Evolutionary conservation across 139 green algal species (phyloP), one percentile per base, ranked within the genome.

Genomic region (Chlamydomonas sp.): DNA sequence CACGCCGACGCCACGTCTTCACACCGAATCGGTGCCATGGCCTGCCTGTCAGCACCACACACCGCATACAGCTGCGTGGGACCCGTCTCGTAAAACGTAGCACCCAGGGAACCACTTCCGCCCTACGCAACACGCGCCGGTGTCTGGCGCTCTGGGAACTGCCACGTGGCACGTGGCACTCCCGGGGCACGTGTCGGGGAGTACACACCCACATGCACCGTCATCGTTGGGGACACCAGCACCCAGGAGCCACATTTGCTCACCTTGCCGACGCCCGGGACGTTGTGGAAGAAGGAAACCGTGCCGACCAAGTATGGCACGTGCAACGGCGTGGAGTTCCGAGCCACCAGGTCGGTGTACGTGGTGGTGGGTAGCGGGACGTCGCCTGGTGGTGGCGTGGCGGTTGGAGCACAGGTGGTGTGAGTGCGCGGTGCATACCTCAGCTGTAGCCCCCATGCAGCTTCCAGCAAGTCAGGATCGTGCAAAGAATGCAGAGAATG

Each of bases 261-360:
- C 49, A 88, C 83, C 83, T 88, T 20, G n/a, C 83, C 83, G 1
- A 88, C 62, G 62, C 83, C 83, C 3, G 83, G 83, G 1, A 88
- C 61, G 73, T 75, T 82, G 63, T 88, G 83, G 63, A 88, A 88
- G 58, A 88, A 49, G 3, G 83, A 88, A 16, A 88, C 83, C 1
- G 73, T 67, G 2, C 83, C 83, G 3, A 88, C 63, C 18, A 88
- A 73, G 63, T 57, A 88, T 2, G 83, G 83, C 17, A 88, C 63
- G 83, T 88, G 83, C 7, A 71, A 10, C 66, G 12, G 10, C 10
- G 66, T 10, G 10, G 10, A 14, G 66, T 14, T 14, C 12, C 10
- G 10, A 18, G 66, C 9, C 10, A 14, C 12, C 66, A 71, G 10
- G 66, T 71, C 12, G 66, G 10, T 14, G 12, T 18, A 71, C 66